These are phyloP conservation scores for Hypoxylon sp. DNA, from an alignment of 2,329 filamentous ascomycete species.

Conservation along the genomic window DNA sequence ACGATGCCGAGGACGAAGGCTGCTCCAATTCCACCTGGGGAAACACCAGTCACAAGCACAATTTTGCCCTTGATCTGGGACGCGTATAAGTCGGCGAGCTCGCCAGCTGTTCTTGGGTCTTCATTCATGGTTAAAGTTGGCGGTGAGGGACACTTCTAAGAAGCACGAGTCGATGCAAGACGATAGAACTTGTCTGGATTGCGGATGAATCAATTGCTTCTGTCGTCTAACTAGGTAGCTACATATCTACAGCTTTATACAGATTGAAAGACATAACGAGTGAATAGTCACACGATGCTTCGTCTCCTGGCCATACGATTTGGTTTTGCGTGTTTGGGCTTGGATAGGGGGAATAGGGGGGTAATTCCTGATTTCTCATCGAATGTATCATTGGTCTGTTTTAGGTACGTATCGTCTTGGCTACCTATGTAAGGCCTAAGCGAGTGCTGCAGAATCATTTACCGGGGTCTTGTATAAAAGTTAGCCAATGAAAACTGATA, in stretches of 20 bases:
- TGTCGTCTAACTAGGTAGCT: background rate
- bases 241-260: constrained; percentile 7
- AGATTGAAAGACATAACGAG: background rate
- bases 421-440: background rate
- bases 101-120: constrained; percentile 13
- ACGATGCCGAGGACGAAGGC: constrained; percentile 58
- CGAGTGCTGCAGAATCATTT: background rate
- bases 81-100: constrained; percentile 15
- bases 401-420: background rate
- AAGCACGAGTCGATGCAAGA: background rate
- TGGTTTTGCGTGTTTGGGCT: background rate
- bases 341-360: constrained; percentile 6
- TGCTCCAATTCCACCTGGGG: constrained; percentile 58
- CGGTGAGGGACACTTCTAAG: background rate
- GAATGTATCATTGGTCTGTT: background rate
- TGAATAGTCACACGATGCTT: background rate
- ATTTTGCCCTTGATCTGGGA: constrained; percentile 49
- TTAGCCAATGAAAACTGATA: background rate
- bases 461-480: background rate
- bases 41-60: constrained; percentile 61
- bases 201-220: background rate
- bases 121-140: constrained; percentile 4
- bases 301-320: background rate
- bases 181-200: background rate
- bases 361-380: constrained; percentile 11